Evolutionary conservation across 208 protist species (phyloP).

Genomic region (Acanthamoeba triangularis): DNA sequence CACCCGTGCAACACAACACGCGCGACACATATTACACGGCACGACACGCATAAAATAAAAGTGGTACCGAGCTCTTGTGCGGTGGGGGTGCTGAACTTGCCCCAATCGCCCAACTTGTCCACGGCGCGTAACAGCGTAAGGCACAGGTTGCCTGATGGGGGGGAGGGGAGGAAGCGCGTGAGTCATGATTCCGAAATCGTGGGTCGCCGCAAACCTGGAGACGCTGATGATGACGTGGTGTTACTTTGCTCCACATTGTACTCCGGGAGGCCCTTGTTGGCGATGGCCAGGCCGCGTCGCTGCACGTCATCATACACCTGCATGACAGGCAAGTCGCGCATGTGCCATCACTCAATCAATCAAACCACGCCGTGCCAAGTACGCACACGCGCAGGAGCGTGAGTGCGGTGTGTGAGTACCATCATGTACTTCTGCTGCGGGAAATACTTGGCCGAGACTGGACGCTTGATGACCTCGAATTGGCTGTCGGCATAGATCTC

Average conservation of each 20-base stretch:
- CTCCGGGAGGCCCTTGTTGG: conserved; percentile 64
- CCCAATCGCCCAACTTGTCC: conserved; percentile 61
- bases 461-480: conserved; percentile 14
- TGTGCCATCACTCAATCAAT: no score
- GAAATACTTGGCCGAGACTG: not conserved
- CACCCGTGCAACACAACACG: not conserved
- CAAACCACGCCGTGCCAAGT: no score
- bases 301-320: not conserved
- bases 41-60: not conserved
- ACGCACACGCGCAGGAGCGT: no score
- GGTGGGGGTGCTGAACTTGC: conserved; percentile 48
- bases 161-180: not conserved
- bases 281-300: conserved; percentile 23
- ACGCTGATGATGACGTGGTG: not conserved
- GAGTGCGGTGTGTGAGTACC: not conserved
- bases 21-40: no score
- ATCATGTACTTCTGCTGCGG: conserved; percentile 59
- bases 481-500: not conserved
- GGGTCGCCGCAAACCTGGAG: not conserved
- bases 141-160: not conserved
- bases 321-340: not conserved
- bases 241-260: conserved; percentile 35
- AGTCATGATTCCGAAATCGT: not conserved
- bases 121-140: conserved; percentile 23
- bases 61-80: not conserved